phyloP scores from a whole-genome alignment of 2,329 filamentous ascomycete genomes.

The Saccharata proteae region DNA sequence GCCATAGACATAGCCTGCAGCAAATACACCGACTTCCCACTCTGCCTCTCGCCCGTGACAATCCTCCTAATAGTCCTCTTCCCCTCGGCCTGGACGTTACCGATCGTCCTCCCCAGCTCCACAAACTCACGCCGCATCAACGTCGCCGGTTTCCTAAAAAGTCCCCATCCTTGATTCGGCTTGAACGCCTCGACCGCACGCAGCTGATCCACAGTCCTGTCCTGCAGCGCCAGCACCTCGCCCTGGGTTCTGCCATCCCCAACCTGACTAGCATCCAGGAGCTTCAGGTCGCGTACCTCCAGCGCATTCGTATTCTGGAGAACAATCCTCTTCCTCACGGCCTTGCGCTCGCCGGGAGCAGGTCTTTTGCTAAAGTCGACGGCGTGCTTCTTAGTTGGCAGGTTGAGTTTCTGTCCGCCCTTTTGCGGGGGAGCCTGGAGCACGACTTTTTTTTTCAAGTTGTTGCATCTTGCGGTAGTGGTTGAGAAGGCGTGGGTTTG shows the following conservation, averaged over 20 bases:
- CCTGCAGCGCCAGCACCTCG: conserved; percentile 52
- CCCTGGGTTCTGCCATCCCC: conserved; percentile 38
- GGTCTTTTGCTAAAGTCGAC: conserved; percentile 40
- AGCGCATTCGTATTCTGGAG: conserved; percentile 91
- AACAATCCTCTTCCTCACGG: conserved; percentile 75
- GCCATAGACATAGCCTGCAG: conserved; percentile 75
- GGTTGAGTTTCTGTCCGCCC: conserved; percentile 27
- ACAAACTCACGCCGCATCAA: conserved; percentile 70
- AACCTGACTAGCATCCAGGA: conserved; percentile 47
- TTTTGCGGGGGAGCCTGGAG: conserved; percentile 19
- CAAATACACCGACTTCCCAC: conserved; percentile 79
- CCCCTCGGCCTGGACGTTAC: conserved; percentile 42
- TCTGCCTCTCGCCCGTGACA: conserved; percentile 58
- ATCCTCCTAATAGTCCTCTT: conserved; percentile 50
- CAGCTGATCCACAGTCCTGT: conserved; percentile 63
- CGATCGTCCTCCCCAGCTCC: conserved; percentile 44
- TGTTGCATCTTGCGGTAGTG: conserved; percentile 18
- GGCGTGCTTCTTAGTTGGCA: conserved; percentile 20
- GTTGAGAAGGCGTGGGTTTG: conserved; percentile 24
- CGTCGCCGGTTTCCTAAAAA: conserved; percentile 72
- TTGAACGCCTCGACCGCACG: conserved; percentile 85
- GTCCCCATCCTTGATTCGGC: conserved; percentile 71
- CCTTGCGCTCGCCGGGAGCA: conserved; percentile 69
- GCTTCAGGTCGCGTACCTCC: conserved; percentile 55
- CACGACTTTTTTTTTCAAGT: conserved; percentile 17